Percentiles rank a stretch among this genome's conserved stretches.
These are phyloP conservation scores for Acanthamoeba divionensis DNA, from an alignment of 208 protist species.

Conservation along the genomic window DNA sequence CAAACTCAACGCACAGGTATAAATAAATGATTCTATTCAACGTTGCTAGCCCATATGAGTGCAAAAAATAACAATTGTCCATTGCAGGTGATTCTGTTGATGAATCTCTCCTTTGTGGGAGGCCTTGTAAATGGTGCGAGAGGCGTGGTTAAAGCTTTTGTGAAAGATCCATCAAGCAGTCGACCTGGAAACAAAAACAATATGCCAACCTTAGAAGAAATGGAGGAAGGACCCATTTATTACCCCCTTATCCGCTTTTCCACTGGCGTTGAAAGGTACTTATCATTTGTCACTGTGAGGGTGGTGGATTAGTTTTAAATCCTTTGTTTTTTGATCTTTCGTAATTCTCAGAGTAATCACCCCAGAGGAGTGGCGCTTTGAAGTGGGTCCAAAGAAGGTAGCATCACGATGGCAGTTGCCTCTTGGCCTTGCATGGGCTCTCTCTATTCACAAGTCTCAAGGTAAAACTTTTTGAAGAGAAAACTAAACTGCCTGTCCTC, in stretches of 20 bases:
- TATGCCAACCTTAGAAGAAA: no score
- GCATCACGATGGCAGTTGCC: constrained; percentile 79
- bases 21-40: no score
- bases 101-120: constrained; percentile 57
- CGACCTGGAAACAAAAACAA: no score
- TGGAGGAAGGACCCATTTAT: neutral
- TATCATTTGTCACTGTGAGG: neutral
- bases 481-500: neutral
- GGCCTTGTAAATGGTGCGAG: constrained; percentile 73
- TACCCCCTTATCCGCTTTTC: constrained; percentile 34
- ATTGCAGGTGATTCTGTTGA: constrained; percentile 73
- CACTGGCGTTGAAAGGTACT: constrained; percentile 11
- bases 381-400: constrained; percentile 35
- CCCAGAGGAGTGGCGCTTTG: constrained; percentile 22
- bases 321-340: no score
- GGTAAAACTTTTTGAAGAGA: no score
- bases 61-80: no score
- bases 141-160: constrained; percentile 44
- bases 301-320: no score
- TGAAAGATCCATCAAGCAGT: neutral
- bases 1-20: no score
- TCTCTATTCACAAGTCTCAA: constrained; percentile 95
- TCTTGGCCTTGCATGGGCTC: constrained; percentile 91
- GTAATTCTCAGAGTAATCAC: neutral
- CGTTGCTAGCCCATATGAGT: no score